Percentiles rank a stretch among this genome's conserved stretches.
These are phyloP conservation scores for Linderniella brevidens DNA, from an alignment of 257 asterid genomes.

Conservation along the genomic window DNA sequence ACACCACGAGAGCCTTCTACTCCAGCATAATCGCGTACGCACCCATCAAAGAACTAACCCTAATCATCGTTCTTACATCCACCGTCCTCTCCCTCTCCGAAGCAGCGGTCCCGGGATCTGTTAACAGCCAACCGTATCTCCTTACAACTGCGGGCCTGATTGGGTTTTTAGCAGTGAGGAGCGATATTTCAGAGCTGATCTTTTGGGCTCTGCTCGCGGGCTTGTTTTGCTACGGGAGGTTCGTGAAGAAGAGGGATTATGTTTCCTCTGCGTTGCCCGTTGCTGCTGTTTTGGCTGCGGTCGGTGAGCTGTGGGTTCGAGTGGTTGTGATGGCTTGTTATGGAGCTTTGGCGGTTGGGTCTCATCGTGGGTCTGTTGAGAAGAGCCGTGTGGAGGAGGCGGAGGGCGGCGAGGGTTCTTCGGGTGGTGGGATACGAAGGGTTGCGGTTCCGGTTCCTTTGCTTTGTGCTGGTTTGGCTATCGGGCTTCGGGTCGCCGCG, in stretches of 20 bases:
- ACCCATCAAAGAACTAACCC: constrained; percentile 55
- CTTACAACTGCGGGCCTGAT: constrained; percentile 60
- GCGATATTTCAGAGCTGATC: constrained; percentile 55
- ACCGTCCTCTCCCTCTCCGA: constrained; percentile 48
- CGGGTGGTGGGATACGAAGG: constrained; percentile 14
- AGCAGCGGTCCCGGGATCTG: constrained; percentile 65
- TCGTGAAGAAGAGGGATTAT: constrained; percentile 56
- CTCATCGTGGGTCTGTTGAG: constrained; percentile 15
- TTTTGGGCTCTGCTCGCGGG: constrained; percentile 68
- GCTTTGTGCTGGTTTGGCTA: constrained; percentile 58
- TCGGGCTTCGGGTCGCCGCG: constrained; percentile 60
- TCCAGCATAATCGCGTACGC: constrained; percentile 65
- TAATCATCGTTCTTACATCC: constrained; percentile 55
- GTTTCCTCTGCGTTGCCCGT: constrained; percentile 68
- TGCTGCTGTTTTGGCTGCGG: constrained; percentile 64
- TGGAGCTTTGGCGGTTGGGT: constrained; percentile 44
- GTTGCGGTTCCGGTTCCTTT: constrained; percentile 65
- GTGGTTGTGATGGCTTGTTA: constrained; percentile 31
- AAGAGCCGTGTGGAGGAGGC: constrained; percentile 15
- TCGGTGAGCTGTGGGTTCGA: constrained; percentile 94
- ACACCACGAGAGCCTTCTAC: constrained; percentile 51
- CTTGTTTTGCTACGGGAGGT: constrained; percentile 39
- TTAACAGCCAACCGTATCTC: constrained; percentile 55
- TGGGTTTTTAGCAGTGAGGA: constrained; percentile 66
- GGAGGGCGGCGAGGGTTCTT: constrained; percentile 13